phyloP scores from a whole-genome alignment of 306 rosid species.

The Cucurbita argyrosperma region DNA sequence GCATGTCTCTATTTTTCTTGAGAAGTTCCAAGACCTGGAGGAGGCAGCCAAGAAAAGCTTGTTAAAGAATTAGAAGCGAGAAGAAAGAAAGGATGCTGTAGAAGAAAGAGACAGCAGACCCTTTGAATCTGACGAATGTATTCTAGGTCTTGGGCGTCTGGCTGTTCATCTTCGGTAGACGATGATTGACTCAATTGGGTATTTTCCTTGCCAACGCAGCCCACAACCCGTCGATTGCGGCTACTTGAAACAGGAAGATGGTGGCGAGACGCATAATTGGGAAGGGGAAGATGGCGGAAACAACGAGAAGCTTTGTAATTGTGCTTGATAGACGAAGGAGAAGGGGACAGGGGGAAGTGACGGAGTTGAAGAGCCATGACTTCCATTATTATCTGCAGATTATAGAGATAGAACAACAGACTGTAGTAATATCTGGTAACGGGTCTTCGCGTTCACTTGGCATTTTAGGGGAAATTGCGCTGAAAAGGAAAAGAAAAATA shows the following conservation, averaged over 20 bases:
- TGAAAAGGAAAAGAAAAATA: too few relatives aligned
- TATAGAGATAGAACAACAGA: background rate
- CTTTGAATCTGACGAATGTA: conserved; percentile 48
- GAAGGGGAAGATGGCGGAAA: background rate
- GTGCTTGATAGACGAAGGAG: conserved; percentile 1
- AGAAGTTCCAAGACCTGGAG: conserved; percentile 77
- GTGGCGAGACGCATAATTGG: background rate
- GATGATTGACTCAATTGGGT: conserved; percentile 9
- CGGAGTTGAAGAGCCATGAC: conserved; percentile 5
- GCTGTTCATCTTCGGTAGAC: conserved; percentile 18
- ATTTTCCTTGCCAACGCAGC: conserved; percentile 16
- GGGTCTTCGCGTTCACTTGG: background rate
- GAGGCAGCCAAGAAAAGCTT: background rate
- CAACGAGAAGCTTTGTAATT: background rate
- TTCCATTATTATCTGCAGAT: background rate
- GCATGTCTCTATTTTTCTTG: conserved; percentile 72
- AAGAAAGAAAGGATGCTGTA: background rate
- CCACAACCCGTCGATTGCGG: background rate
- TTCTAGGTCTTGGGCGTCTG: conserved; percentile 50
- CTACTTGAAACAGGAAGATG: background rate
- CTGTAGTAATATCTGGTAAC: background rate
- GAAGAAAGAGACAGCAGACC: conserved; percentile 15
- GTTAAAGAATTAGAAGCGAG: background rate
- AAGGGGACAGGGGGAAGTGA: conserved; percentile 5
- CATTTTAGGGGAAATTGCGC: background rate